A percentile compares a stretch with the other conserved stretches of the same genome.
Evolutionary conservation across 2,329 filamentous ascomycete species (phyloP).

Genomic region (Lasiodiplodia citricola): DNA sequence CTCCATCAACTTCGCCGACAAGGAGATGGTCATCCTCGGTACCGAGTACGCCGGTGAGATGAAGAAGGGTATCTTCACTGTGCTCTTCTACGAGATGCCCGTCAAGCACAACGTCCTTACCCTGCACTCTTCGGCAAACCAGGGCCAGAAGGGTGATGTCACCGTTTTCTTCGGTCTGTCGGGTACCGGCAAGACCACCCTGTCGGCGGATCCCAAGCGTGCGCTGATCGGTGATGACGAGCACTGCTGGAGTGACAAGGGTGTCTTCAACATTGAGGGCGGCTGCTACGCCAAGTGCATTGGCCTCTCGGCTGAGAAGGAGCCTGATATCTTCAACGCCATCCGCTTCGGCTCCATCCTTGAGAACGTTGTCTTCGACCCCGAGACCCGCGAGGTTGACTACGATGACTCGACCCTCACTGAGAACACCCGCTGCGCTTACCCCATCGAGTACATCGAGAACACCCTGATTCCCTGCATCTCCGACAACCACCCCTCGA

Average conservation of each 20-base stretch:
- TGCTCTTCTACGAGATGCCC: constrained; percentile 99
- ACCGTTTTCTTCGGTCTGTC: constrained; percentile 99
- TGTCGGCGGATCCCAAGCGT: constrained; percentile 96
- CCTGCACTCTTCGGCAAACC: constrained; percentile 97
- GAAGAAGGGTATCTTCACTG: constrained; percentile 99
- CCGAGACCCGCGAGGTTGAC: constrained; percentile 84
- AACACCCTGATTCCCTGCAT: constrained; percentile 99
- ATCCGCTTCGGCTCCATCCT: constrained; percentile 97
- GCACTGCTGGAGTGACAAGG: constrained; percentile 98
- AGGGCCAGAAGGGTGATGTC: constrained; percentile 92
- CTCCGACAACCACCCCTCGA: constrained; percentile 84
- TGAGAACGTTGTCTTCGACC: constrained; percentile 98
- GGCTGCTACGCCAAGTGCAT: constrained; percentile 99
- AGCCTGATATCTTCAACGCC: constrained; percentile 95
- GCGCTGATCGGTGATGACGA: constrained; percentile 97
- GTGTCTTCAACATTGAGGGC: constrained; percentile 99
- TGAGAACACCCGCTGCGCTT: constrained; percentile 97
- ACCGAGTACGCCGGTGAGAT: constrained; percentile 98
- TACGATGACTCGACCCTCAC: constrained; percentile 95
- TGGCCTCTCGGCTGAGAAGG: constrained; percentile 96
- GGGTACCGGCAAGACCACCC: constrained; percentile 96
- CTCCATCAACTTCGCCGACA: constrained; percentile 97
- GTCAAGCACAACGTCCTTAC: constrained; percentile 99
- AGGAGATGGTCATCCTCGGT: constrained; percentile 99
- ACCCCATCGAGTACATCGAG: constrained; percentile 98